These are phyloP conservation scores for Nothophaeocryptopus gaeumannii DNA, from an alignment of 2,329 filamentous ascomycete species.

Conservation along the genomic window DNA sequence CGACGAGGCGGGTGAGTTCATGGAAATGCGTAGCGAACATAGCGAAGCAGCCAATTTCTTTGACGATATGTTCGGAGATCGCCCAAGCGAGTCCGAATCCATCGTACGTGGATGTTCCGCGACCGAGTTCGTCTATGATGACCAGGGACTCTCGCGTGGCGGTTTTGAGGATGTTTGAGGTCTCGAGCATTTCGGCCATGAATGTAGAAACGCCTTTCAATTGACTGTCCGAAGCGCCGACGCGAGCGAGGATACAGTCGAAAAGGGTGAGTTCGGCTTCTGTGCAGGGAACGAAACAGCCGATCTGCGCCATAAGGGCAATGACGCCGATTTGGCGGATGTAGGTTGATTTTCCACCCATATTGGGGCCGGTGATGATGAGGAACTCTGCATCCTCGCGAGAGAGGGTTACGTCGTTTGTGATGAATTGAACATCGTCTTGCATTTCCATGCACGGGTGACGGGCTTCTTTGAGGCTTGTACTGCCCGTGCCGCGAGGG, in stretches of 20 bases:
- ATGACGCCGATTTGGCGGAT: conserved; percentile 97
- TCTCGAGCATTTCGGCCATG: conserved; percentile 99
- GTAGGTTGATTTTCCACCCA: conserved; percentile 98
- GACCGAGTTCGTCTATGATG: conserved; percentile 96
- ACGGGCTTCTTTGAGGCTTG: conserved; percentile 84
- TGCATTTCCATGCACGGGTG: conserved; percentile 99
- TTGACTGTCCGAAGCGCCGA: conserved; percentile 93
- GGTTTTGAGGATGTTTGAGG: conserved; percentile 95
- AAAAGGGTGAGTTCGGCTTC: conserved; percentile 93
- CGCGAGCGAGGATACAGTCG: conserved; percentile 92
- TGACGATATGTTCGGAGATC: conserved; percentile 95
- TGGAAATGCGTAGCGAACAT: conserved; percentile 99
- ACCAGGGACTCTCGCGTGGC: conserved; percentile 93
- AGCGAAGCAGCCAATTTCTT: conserved; percentile 88
- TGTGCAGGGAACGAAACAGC: conserved; percentile 90
- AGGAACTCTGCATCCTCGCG: conserved; percentile 82
- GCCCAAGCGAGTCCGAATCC: conserved; percentile 99
- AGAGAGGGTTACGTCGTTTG: conserved; percentile 83
- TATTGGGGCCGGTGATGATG: conserved; percentile 96
- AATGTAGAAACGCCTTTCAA: conserved; percentile 98
- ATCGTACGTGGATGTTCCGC: conserved; percentile 96
- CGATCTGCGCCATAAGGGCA: conserved; percentile 93
- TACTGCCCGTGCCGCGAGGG: conserved; percentile 80
- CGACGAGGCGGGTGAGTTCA: conserved; percentile 86
- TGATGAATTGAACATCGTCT: conserved; percentile 97